These are phyloP conservation scores for Nyssa sinensis DNA, from an alignment of 148 eudicot species.

Conservation along the genomic window DNA sequence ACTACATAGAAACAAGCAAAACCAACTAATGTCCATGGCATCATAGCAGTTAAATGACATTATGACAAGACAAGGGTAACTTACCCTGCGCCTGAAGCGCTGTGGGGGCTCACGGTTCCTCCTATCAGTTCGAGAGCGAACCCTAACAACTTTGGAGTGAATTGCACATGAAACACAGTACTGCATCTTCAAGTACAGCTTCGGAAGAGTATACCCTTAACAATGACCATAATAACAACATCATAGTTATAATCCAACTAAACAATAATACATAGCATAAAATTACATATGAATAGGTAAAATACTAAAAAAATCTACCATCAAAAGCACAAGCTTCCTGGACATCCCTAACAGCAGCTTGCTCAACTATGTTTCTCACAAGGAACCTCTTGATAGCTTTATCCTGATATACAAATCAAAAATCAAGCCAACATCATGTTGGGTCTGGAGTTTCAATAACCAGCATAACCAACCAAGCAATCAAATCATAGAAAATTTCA, in stretches of 20 bases:
- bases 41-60: neutral
- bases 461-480: too few relatives aligned
- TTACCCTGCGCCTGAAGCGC: slow-evolving; percentile 75
- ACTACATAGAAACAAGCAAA: neutral
- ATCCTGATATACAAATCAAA: too few relatives aligned
- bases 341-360: too few relatives aligned
- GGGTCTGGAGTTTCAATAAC: too few relatives aligned
- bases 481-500: too few relatives aligned
- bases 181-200: slow-evolving; percentile 76
- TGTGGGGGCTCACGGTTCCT: slow-evolving; percentile 75
- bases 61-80: neutral
- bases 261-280: neutral
- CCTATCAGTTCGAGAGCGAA: slow-evolving; percentile 60
- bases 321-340: too few relatives aligned
- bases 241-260: neutral
- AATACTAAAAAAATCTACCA: too few relatives aligned
- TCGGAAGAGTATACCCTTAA: slow-evolving; percentile 66
- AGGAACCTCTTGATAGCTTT: too few relatives aligned
- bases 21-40: neutral
- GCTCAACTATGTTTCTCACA: too few relatives aligned
- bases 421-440: too few relatives aligned
- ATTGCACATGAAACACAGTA: slow-evolving; percentile 81
- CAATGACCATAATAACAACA: neutral
- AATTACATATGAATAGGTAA: neutral
- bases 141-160: slow-evolving; percentile 77